phyloP scores from a whole-genome alignment of 352 stramenopile species.

The Aphanomyces astaci region DNA sequence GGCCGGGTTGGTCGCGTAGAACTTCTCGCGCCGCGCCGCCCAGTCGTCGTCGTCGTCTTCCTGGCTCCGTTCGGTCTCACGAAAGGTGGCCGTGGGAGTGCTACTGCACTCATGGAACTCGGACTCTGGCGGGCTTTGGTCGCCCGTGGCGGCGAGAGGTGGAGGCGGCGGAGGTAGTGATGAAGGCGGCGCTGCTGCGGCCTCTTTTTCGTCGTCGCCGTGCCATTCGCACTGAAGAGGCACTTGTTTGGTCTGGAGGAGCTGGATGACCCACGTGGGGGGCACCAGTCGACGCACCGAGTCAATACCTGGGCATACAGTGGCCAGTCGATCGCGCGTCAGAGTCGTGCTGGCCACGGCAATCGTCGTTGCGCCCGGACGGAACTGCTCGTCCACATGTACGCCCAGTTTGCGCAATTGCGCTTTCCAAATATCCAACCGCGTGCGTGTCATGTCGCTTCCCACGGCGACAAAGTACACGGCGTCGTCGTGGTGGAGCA shows the following conservation, averaged over 20 bases:
- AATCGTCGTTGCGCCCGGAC: not conserved
- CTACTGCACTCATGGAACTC: not conserved
- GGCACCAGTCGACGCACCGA: not conserved
- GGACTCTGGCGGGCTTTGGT: too few relatives aligned
- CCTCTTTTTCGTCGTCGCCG: not conserved
- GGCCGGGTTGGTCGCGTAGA: conserved; percentile 65
- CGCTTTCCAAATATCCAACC: conserved; percentile 52
- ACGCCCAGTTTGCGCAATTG: conserved; percentile 50
- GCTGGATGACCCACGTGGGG: conserved; percentile 10
- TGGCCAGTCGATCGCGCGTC: not conserved
- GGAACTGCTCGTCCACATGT: conserved; percentile 26
- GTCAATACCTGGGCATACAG: not conserved
- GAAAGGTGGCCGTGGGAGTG: not conserved
- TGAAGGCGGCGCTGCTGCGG: not conserved
- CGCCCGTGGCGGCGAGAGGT: too few relatives aligned
- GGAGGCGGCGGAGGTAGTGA: not conserved
- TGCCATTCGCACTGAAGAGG: not conserved
- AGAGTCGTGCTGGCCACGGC: conserved; percentile 10
- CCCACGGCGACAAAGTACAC: conserved; percentile 53
- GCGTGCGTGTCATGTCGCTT: conserved; percentile 53
- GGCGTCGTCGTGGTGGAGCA: conserved; percentile 23
- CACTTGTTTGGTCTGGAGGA: not conserved
- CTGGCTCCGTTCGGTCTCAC: conserved; percentile 9
- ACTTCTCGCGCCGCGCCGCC: conserved; percentile 47
- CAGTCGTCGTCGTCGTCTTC: conserved; percentile 3